Evolutionary conservation across 495 filamentous ascomycete genomes (phyloP), one percentile per base, ranked within the genome.

Genomic region (Beverwykella pulmonaria): DNA sequence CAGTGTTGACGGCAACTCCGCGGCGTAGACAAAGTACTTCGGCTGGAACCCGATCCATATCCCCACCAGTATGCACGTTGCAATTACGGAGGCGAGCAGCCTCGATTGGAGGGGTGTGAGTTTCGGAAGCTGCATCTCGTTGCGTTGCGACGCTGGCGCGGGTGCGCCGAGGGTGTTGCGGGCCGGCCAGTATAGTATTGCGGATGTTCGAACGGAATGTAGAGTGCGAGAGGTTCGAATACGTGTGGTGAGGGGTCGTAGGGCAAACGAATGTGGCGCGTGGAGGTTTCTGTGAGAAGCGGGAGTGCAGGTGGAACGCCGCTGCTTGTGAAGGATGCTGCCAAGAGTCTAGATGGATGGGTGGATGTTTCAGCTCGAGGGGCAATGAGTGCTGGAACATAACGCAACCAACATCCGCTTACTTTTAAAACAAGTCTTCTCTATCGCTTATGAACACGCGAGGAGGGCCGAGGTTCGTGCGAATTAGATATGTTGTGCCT

Each of bases 51-150:
- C 73, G 60, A 87, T 72, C 70, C 85, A 86, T 55, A 90, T 67
- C 36, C 84, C 53, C 36, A 86, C 61, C 29, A 89, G 65, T 34
- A 87, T 70, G 48, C 83, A 73, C 30, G 84, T 82, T 44, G 84
- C 83, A 73, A 82, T 75, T 63, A 87, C 68, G 32, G 84, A 88
- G 72, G 88, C 87, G 75, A 82, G 84, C 68, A 92, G 78, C 68
- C 86, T 86, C 76, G 85, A 88, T 81, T 89, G 88, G 65, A 90
- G 78, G 65, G 82, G 84, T 73, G 83, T 84, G 68, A 84, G 80
- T 71, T 85, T 81, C 32, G 74, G 79, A 69, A 77, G 77, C 74
- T 79, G 86, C 87, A 90, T 90, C n/a, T 22, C 9, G 30, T 5
- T 4, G 39, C 23, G 27, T 34, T 63, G 61, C 53, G 63, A 63